Evolutionary conservation across 2,329 filamentous ascomycete species (phyloP).

Genomic region (Talaromyces verruculosus): DNA sequence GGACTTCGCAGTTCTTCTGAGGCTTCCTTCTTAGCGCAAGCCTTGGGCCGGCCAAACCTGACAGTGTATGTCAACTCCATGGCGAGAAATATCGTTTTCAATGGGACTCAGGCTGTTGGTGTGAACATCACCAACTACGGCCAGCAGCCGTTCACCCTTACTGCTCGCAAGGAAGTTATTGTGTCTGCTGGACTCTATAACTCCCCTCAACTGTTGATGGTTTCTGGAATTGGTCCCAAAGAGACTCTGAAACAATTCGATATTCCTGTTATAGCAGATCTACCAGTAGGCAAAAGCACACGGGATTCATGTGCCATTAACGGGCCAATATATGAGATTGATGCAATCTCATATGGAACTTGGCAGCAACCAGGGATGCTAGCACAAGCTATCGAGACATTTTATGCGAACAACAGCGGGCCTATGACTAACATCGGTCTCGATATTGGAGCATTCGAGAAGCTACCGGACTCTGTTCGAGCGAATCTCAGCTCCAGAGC

Average conservation of each 20-base stretch:
- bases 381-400: background rate
- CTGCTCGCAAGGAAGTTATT: background rate
- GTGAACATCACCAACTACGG: background rate
- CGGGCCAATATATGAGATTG: background rate
- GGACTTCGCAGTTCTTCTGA: background rate
- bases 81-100: background rate
- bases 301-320: background rate
- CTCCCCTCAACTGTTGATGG: background rate
- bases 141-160: background rate
- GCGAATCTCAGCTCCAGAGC: background rate
- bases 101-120: background rate
- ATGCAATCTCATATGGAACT: background rate
- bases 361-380: background rate
- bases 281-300: background rate
- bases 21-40: background rate
- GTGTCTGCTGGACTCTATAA: background rate
- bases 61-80: background rate
- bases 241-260: background rate
- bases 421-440: background rate
- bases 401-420: background rate
- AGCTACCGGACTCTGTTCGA: background rate
- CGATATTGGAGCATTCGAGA: background rate
- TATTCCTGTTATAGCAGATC: background rate
- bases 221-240: background rate
- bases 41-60: background rate